Percentiles rank a stretch among this genome's conserved stretches.
phyloP scores from a whole-genome alignment of 2,329 filamentous ascomycete species.

The Keithomyces neogunnii region DNA sequence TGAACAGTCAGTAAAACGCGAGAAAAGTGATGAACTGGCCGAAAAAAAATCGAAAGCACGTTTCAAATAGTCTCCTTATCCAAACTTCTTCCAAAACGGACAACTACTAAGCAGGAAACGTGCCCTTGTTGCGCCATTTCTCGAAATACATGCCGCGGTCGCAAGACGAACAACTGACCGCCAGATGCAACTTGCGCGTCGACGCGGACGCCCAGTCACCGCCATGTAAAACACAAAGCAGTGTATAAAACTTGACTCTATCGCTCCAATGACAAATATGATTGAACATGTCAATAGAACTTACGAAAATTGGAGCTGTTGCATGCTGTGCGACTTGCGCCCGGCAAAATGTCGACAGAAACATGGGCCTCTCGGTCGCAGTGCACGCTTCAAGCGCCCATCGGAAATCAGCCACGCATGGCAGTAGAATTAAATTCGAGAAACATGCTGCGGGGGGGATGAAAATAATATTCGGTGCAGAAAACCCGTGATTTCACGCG shows the following conservation, averaged over 20 bases:
- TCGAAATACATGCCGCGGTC: background rate
- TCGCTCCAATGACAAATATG: background rate
- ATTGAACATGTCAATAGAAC: background rate
- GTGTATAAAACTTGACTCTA: no score
- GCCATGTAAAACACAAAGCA: background rate
- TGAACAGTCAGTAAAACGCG: background rate
- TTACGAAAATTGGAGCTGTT: background rate
- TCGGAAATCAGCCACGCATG: background rate
- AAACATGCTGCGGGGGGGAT: background rate
- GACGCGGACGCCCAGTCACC: background rate
- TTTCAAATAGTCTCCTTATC: background rate
- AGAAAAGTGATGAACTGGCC: no score
- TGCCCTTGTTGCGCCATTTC: background rate
- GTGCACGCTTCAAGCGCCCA: background rate
- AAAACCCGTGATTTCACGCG: background rate
- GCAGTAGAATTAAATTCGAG: background rate
- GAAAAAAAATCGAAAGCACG: background rate
- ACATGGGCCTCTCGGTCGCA: background rate
- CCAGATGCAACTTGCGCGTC: background rate
- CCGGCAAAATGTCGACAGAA: background rate
- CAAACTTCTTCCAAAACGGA: background rate
- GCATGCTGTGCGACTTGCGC: background rate
- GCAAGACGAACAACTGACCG: background rate
- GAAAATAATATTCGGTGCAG: background rate
- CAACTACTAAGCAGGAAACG: background rate